These are phyloP conservation scores for Daedalea quercina DNA, from an alignment of 768 basidiomycete species.

Conservation along the genomic window DNA sequence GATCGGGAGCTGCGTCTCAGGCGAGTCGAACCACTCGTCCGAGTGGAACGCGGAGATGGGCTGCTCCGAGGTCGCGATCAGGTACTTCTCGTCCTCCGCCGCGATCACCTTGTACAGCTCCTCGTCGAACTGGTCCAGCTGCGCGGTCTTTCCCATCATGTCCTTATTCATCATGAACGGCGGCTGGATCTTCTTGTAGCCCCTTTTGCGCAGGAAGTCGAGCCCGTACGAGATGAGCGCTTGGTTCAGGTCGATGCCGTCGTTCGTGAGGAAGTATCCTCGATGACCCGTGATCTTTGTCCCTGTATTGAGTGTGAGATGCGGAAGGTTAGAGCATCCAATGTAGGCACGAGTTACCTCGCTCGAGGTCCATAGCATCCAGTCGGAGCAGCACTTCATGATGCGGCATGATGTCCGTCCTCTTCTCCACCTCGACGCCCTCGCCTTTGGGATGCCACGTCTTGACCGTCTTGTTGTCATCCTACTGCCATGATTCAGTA, in stretches of 20 bases:
- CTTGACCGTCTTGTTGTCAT: slow-evolving; percentile 78
- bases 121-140: slow-evolving; percentile 97
- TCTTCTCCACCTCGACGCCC: slow-evolving; percentile 62
- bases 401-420: slow-evolving; percentile 84
- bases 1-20: slow-evolving; percentile 87
- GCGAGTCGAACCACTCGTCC: slow-evolving; percentile 97
- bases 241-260: slow-evolving; percentile 96
- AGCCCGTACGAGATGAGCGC: slow-evolving; percentile 92
- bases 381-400: slow-evolving; percentile 92
- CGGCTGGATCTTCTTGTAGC: slow-evolving; percentile 92
- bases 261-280: slow-evolving; percentile 93
- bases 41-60: slow-evolving; percentile 94
- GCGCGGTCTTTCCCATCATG: slow-evolving; percentile 95
- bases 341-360: slow-evolving; percentile 46
- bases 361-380: slow-evolving; percentile 95
- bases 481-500: slow-evolving; percentile 41
- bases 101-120: slow-evolving; percentile 96
- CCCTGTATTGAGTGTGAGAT: slow-evolving; percentile 35
- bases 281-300: slow-evolving; percentile 92
- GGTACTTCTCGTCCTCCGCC: slow-evolving; percentile 92
- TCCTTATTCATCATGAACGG: slow-evolving; percentile 99
- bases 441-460: slow-evolving; percentile 85
- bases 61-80: slow-evolving; percentile 98
- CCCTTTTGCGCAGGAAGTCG: slow-evolving; percentile 77
- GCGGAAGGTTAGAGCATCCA: not conserved